Base-by-base conservation (phyloP, 495 filamentous ascomycete genomes). In the Penicillium steckii region DNA sequence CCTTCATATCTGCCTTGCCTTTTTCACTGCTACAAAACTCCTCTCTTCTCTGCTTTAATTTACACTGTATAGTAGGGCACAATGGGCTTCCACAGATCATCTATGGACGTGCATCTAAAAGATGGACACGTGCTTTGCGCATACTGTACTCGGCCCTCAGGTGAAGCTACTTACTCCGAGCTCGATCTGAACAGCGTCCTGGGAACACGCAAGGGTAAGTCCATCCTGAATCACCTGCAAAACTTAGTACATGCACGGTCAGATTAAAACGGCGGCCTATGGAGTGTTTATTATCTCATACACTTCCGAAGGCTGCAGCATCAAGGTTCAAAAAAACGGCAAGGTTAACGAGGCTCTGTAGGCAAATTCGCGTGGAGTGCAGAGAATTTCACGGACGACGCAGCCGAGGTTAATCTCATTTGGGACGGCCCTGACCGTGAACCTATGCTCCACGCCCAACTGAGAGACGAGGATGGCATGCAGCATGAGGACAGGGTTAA, bases 81-180 rank as follows among this genome's bases (percentile, higher is more conserved):
- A 44, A 66, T 66, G 63, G 59, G 59, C 29, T 66, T 66, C 52
- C 63, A 66, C 44, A 61, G 42, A 26, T 57, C 63, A 26, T 59
- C 60, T 8, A 61, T 49, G 57, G 35, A 57, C 45, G 56, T 66
- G 33, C 29, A 59, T 27, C 50, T 64, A 26, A 61, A 59, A 43
- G 40, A 59, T 17, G 42, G 51, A 3, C 63, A 66, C 38, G 17
- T 61, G 37, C 55, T 64, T 19, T 49, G 46, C 22, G 63, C 61
- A 26, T 59, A 66, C 37, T 66, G 63, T 27, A 44, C 43, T 8
- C 48, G 55, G 3, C 60, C 54, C 1, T 35, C 57, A 1, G 63
- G 63, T 0, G 57, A 66, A 38, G 50, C 57, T 0, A 40, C 8
- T 2, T 66, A 66, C 19, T 66, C 63, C 10, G 63, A 66, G 29